A percentile compares a stretch with the other conserved stretches of the same genome.
Conservation (phyloP, 1,139 yeast species). For the Geotrichum candidum region DNA sequence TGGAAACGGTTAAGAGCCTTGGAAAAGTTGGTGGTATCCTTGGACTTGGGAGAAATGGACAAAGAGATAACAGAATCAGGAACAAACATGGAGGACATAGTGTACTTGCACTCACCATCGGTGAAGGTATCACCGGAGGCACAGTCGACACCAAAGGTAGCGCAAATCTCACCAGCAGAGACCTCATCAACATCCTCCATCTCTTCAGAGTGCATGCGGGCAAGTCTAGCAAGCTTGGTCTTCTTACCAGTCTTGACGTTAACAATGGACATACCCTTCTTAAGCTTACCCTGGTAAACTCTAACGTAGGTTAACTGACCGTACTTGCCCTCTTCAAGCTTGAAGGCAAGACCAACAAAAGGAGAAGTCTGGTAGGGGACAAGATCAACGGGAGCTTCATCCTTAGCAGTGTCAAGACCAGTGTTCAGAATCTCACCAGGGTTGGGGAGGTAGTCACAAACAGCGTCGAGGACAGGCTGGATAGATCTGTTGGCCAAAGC, state of each 20-base stretch:
- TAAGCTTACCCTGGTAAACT: constrained; percentile 92
- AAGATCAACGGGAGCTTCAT: constrained; percentile 68
- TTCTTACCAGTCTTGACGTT: constrained; percentile 91
- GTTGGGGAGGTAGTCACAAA: constrained; percentile 90
- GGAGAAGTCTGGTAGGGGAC: constrained; percentile 71
- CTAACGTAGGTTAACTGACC: constrained; percentile 96
- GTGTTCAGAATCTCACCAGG: constrained; percentile 89
- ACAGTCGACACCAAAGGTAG: constrained; percentile 98
- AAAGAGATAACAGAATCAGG: constrained; percentile 97
- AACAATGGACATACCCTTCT: constrained; percentile 82
- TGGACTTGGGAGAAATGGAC: constrained; percentile 80
- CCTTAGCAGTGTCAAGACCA: constrained; percentile 70
- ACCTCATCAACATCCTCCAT: constrained; percentile 97
- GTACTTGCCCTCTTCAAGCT: constrained; percentile 94
- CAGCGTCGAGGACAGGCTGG: constrained; percentile 93
- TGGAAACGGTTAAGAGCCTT: constrained; percentile 97
- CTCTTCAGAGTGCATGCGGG: constrained; percentile 97
- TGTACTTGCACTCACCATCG: constrained; percentile 58
- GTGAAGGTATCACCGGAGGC: constrained; percentile 99
- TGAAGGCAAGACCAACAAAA: constrained; percentile 94
- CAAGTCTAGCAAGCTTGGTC: constrained; percentile 90
- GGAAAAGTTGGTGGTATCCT: constrained; percentile 84
- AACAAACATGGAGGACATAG: constrained; percentile 97
- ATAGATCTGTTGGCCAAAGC: constrained; percentile 94
- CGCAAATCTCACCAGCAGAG: constrained; percentile 98